These are phyloP conservation scores for Cylindrodendrum hubeiense DNA, from an alignment of 2,329 filamentous ascomycete species.

Conservation along the genomic window DNA sequence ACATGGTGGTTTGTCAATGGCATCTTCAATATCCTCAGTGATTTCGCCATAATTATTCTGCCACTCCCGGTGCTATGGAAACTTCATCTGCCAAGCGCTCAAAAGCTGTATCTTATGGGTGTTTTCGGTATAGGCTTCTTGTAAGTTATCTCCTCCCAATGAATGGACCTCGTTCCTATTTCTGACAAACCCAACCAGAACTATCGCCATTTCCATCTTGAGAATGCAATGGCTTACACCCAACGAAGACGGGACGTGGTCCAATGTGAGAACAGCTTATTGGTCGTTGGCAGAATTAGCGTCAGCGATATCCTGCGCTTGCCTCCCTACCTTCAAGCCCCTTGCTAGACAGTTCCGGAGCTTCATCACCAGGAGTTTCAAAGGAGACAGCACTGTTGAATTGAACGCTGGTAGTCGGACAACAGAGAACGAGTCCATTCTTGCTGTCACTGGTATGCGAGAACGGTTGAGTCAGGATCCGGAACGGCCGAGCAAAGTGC, in stretches of 20 bases:
- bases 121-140: slow-evolving; percentile 30
- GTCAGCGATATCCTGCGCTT: slow-evolving; percentile 31
- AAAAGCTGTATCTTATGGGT: slow-evolving; percentile 26
- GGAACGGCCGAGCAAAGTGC: background rate
- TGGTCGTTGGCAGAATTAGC: slow-evolving; percentile 35
- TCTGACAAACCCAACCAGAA: slow-evolving; percentile 1
- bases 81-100: slow-evolving; percentile 18
- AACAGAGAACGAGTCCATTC: background rate
- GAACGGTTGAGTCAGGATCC: background rate
- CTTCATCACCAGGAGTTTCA: fast-evolving
- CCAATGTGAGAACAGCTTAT: slow-evolving; percentile 12
- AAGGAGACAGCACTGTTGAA: background rate
- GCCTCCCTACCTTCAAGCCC: slow-evolving; percentile 32
- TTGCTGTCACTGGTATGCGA: background rate
- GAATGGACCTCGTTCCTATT: fast-evolving
- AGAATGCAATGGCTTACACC: slow-evolving; percentile 26
- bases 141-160: slow-evolving; percentile 1
- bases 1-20: slow-evolving; percentile 13
- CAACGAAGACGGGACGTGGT: slow-evolving; percentile 15
- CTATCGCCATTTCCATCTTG: slow-evolving; percentile 24
- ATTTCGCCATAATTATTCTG: slow-evolving; percentile 27
- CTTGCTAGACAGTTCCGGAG: background rate
- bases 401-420: background rate
- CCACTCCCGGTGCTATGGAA: slow-evolving; percentile 31
- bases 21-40: slow-evolving; percentile 29